Percentiles rank a stretch among this genome's conserved stretches.
Evolutionary conservation across 2,329 filamentous ascomycete species (phyloP).

Genomic region (Sarocladium brachiariae): DNA sequence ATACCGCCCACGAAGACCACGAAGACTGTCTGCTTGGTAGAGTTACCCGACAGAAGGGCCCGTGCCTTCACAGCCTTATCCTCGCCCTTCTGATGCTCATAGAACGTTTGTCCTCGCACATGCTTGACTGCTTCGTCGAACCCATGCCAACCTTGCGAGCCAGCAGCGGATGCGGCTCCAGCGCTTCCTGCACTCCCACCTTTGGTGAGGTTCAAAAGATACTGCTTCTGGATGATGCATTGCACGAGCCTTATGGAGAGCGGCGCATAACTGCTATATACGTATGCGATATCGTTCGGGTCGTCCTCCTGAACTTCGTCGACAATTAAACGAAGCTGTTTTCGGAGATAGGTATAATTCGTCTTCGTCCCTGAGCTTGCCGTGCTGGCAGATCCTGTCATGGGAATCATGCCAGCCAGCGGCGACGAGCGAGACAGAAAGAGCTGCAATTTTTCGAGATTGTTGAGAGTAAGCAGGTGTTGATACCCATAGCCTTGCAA

Average conservation of each 20-base stretch:
- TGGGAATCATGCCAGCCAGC: conserved; percentile 73
- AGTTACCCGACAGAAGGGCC: conserved; percentile 72
- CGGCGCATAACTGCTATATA: conserved; percentile 95
- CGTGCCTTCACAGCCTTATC: conserved; percentile 87
- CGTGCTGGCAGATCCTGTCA: conserved; percentile 44
- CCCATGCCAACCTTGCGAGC: conserved; percentile 78
- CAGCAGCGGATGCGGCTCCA: conserved; percentile 37
- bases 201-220: conserved; percentile 64
- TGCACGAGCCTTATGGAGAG: conserved; percentile 87
- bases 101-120: conserved; percentile 81
- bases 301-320: conserved; percentile 96
- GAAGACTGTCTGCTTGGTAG: conserved; percentile 76
- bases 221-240: conserved; percentile 85
- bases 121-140: conserved; percentile 91
- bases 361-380: conserved; percentile 62
- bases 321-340: conserved; percentile 79
- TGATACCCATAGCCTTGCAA: conserved; percentile 93
- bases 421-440: conserved; percentile 72
- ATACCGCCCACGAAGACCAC: conserved; percentile 98
- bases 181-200: conserved; percentile 41
- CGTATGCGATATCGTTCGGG: conserved; percentile 92
- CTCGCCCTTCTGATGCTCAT: conserved; percentile 84
- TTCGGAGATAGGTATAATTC: conserved; percentile 84
- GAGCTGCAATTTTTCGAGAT: conserved; percentile 83
- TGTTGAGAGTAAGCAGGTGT: conserved; percentile 81